These are phyloP conservation scores for Colletotrichum somersetense DNA, from an alignment of 2,329 filamentous ascomycete genomes.

Conservation along the genomic window DNA sequence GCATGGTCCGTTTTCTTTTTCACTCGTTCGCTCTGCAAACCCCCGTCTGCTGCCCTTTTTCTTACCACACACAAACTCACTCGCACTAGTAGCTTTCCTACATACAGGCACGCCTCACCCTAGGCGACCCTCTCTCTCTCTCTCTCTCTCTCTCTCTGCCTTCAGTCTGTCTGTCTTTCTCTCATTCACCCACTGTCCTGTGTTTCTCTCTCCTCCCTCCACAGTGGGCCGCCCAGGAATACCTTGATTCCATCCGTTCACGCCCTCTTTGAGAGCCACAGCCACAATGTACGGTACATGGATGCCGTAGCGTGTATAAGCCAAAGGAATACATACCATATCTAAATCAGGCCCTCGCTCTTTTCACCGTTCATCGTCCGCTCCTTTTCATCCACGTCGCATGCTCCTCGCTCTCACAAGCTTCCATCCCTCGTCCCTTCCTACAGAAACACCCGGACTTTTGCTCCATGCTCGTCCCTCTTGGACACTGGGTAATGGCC, in stretches of 20 bases:
- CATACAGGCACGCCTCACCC: conserved; percentile 37
- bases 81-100: conserved; percentile 18
- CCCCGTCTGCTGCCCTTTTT: conserved; percentile 23
- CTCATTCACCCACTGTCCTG: background rate
- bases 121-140: conserved; percentile 23
- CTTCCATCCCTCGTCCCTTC: conserved; percentile 36
- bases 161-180: conserved; percentile 6
- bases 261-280: conserved; percentile 34
- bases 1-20: conserved; percentile 37
- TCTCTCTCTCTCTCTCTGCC: conserved; percentile 8
- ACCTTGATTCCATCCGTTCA: conserved; percentile 21
- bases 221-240: conserved; percentile 26
- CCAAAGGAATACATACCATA: conserved; percentile 39
- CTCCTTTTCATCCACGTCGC: conserved; percentile 34
- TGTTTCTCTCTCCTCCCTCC: conserved; percentile 22
- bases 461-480: conserved; percentile 41
- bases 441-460: conserved; percentile 41
- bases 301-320: conserved; percentile 34
- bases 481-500: conserved; percentile 42
- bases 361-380: conserved; percentile 42
- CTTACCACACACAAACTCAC: conserved; percentile 14
- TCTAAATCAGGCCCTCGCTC: conserved; percentile 37
- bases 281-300: conserved; percentile 31
- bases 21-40: conserved; percentile 17
- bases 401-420: conserved; percentile 39